Evolutionary conservation across 768 basidiomycete genomes (phyloP).

Genomic region (Auriculariales sp.): DNA sequence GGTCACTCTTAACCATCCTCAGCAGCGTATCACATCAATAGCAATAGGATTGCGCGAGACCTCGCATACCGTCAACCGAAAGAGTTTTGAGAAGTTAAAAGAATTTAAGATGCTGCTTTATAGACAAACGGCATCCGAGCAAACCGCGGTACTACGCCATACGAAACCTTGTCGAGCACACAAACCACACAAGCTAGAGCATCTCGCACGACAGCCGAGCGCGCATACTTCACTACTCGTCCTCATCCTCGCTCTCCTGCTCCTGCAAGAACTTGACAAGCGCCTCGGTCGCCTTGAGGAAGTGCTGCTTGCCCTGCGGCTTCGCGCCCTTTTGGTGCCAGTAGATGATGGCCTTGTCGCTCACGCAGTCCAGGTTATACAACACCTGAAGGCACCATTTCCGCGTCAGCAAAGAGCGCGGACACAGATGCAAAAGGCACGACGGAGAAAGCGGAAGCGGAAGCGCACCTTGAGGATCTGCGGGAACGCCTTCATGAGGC

Average conservation of each 20-base stretch:
- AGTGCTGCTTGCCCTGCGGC: conserved; percentile 88
- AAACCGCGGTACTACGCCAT: too few species aligned
- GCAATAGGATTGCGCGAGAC: too few species aligned
- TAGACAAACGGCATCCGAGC: too few species aligned
- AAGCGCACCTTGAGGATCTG: conserved; percentile 74
- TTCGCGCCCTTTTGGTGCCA: conserved; percentile 97
- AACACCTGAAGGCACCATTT: conserved; percentile 41
- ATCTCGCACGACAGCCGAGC: too few species aligned
- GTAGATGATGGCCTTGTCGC: conserved; percentile 93
- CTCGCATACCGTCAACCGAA: too few species aligned
- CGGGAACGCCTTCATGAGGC: conserved; percentile 87
- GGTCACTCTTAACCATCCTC: too few species aligned
- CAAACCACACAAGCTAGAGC: too few species aligned
- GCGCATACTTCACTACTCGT: too few species aligned
- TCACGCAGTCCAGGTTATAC: conserved; percentile 91
- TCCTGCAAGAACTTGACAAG: conserved; percentile 94
- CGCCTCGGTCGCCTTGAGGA: conserved; percentile 75
- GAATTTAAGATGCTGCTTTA: too few species aligned
- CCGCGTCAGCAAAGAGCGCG: not conserved
- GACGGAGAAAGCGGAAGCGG: not conserved
- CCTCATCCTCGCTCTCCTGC: conserved; percentile 54
- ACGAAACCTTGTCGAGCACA: too few species aligned
- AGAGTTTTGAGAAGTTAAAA: too few species aligned
- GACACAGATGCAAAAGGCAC: not conserved
- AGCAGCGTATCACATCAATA: too few species aligned